Base-by-base conservation (phyloP, 306 rosid species). In the Gastrolobium bilobum region DNA sequence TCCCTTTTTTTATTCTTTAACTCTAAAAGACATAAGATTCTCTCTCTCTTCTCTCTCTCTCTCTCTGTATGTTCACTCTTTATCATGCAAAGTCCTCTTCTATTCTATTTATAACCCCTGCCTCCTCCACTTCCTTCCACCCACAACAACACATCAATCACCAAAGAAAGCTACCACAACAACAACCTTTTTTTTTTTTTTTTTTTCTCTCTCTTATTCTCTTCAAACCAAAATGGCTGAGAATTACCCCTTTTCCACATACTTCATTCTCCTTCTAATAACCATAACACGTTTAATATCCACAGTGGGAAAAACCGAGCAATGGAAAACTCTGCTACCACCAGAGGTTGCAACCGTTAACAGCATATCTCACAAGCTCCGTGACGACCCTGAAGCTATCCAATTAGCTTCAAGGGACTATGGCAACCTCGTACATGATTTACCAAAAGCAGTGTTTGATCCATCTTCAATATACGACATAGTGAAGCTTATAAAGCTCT, bases 381-480 rank as follows among this genome's bases (percentile, higher is more conserved):
- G 43, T 1, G 67, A 78, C 37, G 86, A 93, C 54, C 78, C 79
- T 0, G 87, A 89, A 20, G 57, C 90, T 39, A 67, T 93, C 3
- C 4, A 61, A 15, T 10, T 57, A 3, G 99, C 90, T 4, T 83
- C 98, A 0, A 60, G 29, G 7, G 99, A 95, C 50, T 91, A 76
- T 26, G 99, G 99, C 6, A 89, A 95, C 78, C 68, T 95, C 2
- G 78, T 79, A 0, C 52, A 34, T 1, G 26, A 84, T 1, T 74
- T 38, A 2, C 99, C 99, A 0, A 57, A 81, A 0, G 94, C 94
- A 0, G 96, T 95, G 9, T 64, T 92, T 2, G 65, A 46, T 14
- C 97, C 97, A 1, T 13, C 89, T 4, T 82, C 97, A 34, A 38
- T 68, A 0, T 2, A 72, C 35, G 97, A 92, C 69, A 81, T 92